phyloP scores from a whole-genome alignment of 1,139 yeast genomes.

The Blastobotrys apis region DNA sequence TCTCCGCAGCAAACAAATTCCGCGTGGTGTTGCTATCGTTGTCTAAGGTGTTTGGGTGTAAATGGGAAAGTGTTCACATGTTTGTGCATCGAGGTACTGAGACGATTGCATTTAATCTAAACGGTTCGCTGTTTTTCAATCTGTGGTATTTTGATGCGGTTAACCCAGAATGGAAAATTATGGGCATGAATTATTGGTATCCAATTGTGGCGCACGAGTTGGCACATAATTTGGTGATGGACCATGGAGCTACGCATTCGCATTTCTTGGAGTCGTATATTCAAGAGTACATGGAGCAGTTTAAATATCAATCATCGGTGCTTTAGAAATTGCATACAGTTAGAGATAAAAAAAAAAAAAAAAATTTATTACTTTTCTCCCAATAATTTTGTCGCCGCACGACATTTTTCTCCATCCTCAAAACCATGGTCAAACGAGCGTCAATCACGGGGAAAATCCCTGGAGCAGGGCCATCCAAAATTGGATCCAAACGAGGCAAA shows the following conservation, averaged over 20 bases:
- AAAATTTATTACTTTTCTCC: background rate
- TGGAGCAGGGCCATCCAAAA: constrained; percentile 11
- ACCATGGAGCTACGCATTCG: constrained; percentile 40
- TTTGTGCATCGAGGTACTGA: constrained; percentile 26
- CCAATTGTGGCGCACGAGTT: constrained; percentile 41
- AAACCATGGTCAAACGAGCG: constrained; percentile 2
- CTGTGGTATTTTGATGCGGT: constrained; percentile 28
- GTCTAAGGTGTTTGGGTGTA: constrained; percentile 12
- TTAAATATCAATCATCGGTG: constrained; percentile 12
- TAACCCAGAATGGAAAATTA: constrained; percentile 14
- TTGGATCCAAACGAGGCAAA: constrained; percentile 28
- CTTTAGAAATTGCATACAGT: no score
- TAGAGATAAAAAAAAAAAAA: no score
- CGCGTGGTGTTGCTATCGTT: constrained; percentile 14
- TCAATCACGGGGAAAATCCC: constrained; percentile 8
- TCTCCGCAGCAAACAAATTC: constrained; percentile 15
- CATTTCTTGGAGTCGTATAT: constrained; percentile 35
- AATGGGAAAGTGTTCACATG: constrained; percentile 30
- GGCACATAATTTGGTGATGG: constrained; percentile 38
- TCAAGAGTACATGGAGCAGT: constrained; percentile 27
- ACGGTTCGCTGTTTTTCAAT: constrained; percentile 40
- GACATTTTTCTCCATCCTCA: background rate
- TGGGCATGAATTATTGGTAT: constrained; percentile 37
- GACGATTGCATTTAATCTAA: constrained; percentile 37
- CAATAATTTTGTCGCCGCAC: background rate